Conservation (phyloP, 1,139 yeast species). For the Nakaseomyces nivariensis region DNA sequence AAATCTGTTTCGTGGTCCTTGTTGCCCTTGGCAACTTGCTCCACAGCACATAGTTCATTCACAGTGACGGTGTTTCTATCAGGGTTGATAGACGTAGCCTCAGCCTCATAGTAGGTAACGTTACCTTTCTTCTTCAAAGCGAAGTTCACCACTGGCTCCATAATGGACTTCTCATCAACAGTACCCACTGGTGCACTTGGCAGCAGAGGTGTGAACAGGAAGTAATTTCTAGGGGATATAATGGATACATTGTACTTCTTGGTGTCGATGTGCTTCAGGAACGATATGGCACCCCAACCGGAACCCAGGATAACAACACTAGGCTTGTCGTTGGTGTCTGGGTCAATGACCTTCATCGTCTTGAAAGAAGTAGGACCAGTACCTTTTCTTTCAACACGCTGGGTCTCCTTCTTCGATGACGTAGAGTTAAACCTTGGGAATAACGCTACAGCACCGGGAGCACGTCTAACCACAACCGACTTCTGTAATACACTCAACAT, state of each 20-base stretch:
- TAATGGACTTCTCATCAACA: slow-evolving; percentile 82
- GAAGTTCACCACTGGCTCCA: slow-evolving; percentile 75
- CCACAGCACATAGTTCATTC: slow-evolving; percentile 36
- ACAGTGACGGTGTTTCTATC: slow-evolving; percentile 51
- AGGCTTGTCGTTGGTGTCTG: slow-evolving; percentile 28
- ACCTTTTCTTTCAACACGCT: slow-evolving; percentile 11
- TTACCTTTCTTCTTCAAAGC: slow-evolving; percentile 72
- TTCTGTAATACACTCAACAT: slow-evolving; percentile 2
- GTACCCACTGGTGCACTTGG: slow-evolving; percentile 95
- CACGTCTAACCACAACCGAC: slow-evolving; percentile 1
- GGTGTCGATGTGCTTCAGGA: slow-evolving; percentile 79
- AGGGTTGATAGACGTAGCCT: slow-evolving; percentile 78
- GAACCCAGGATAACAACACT: slow-evolving; percentile 70
- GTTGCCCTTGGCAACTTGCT: slow-evolving; percentile 25
- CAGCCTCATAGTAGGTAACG: slow-evolving; percentile 85
- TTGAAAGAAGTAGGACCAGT: slow-evolving; percentile 34
- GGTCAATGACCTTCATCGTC: slow-evolving; percentile 31
- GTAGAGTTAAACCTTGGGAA: slow-evolving; percentile 4
- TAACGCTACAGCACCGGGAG: slow-evolving; percentile 2
- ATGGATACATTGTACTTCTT: slow-evolving; percentile 81
- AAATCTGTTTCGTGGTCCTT: slow-evolving; percentile 20
- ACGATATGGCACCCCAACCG: slow-evolving; percentile 89
- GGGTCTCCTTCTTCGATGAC: slow-evolving; percentile 2
- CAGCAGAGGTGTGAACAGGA: slow-evolving; percentile 84
- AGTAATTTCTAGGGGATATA: slow-evolving; percentile 89